Conservation (phyloP, 371 early-diverging fungal species). For the Actinomucor elegans region DNA sequence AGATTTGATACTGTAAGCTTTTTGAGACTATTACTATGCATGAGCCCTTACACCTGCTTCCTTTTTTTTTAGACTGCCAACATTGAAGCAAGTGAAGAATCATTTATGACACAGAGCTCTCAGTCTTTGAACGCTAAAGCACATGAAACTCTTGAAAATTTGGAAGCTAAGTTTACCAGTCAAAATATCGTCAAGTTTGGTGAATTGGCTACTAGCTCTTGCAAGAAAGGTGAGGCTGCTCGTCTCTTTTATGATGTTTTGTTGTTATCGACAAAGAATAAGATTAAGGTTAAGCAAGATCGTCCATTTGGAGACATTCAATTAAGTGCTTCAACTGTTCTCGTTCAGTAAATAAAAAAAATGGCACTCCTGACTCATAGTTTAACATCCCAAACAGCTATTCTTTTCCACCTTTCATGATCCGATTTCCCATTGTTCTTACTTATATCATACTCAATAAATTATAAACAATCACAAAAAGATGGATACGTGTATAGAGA, state of each 20-base stretch:
- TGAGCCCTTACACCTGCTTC: no score
- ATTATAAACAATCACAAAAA: no score
- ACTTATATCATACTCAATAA: no score
- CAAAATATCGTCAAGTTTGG: conserved; percentile 19
- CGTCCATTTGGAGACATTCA: conserved; percentile 82
- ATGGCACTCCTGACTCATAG: no score
- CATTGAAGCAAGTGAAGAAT: no score
- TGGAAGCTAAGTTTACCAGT: conserved; percentile 21
- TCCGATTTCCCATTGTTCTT: no score
- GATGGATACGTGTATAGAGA: no score
- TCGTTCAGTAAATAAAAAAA: conserved; percentile 4
- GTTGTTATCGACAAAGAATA: conserved; percentile 84
- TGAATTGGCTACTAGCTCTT: conserved; percentile 32
- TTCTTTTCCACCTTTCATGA: no score
- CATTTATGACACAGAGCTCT: conserved; percentile 15
- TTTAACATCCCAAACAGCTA: no score
- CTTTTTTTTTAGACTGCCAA: neutral
- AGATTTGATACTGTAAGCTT: no score
- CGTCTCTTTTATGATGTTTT: conserved; percentile 90
- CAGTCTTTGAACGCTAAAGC: conserved; percentile 14
- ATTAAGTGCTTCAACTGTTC: conserved; percentile 43
- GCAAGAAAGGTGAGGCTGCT: conserved; percentile 69
- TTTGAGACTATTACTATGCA: no score
- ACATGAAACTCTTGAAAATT: conserved; percentile 16
- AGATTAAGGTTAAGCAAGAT: conserved; percentile 81